Percentiles rank a stretch among this genome's conserved stretches.
These are phyloP conservation scores for Capsicum chinense DNA, from an alignment of 257 asterid genomes.

Conservation along the genomic window DNA sequence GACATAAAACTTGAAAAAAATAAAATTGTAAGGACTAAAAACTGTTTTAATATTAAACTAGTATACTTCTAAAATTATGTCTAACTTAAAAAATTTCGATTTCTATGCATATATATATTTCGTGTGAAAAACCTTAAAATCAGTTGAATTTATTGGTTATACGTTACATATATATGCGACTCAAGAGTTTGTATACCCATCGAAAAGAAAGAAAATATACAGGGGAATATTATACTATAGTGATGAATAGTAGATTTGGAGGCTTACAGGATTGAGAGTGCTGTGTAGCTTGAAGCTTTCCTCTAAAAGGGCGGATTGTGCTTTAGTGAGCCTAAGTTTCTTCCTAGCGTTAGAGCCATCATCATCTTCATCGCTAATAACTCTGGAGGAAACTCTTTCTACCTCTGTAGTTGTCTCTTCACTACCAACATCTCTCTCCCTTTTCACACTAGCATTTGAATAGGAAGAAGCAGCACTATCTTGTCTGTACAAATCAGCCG, in stretches of 20 bases:
- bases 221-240: not conserved
- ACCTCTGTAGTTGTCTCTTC: conserved; percentile 67
- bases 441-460: conserved; percentile 74
- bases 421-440: conserved; percentile 57
- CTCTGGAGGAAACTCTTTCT: conserved; percentile 59
- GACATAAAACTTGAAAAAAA: too few relatives aligned
- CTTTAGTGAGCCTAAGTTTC: conserved; percentile 63
- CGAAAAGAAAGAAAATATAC: not conserved
- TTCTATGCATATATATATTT: too few relatives aligned
- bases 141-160: not conserved
- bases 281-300: conserved; percentile 64
- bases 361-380: conserved; percentile 62
- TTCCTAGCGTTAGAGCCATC: conserved; percentile 59
- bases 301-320: conserved; percentile 66
- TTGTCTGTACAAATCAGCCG: conserved; percentile 63
- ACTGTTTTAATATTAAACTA: too few relatives aligned
- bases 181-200: not conserved
- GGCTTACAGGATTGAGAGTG: conserved; percentile 65
- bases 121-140: too few relatives aligned
- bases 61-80: too few relatives aligned
- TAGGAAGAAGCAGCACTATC: conserved; percentile 82
- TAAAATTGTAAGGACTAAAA: too few relatives aligned
- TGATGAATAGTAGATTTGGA: not conserved
- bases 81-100: too few relatives aligned
- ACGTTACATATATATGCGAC: not conserved